Base-by-base conservation (phyloP, 345 rosid species). In the Garcia nutans region DNA sequence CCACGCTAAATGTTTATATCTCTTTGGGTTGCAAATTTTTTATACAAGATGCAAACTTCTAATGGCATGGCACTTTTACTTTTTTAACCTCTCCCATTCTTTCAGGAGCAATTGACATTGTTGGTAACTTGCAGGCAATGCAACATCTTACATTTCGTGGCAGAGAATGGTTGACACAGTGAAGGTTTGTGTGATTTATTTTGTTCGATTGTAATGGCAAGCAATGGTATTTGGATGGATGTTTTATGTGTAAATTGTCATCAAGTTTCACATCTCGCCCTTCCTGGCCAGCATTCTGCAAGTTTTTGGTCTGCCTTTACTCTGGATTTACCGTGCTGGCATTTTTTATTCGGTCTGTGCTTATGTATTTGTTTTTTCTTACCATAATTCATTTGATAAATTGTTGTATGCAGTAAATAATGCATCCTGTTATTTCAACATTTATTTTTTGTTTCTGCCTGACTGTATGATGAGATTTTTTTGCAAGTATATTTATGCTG, bases 91-190 rank as follows among this genome's bases (percentile, higher is more conserved):
- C n/a, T 31, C 60, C 61, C 41, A 37, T 64, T 41, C 22, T 52
- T 33, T 33, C 31, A 20, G 10, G 24, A 24, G 26, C 8, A 37
- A 49, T 2, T 26, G 19, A 52, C 77, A 22, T 20, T n/a, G 8
- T 41, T 56, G 65, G 55, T 54, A 49, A 55, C 56, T 78, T 81
- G 76, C 86, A 90, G 94, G 78, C 41, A 52, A 65, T 71, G 22
- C 41, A 3, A 69, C 77, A 45, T 75, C 85, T 62, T 63, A 72
- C 64, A 70, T 64, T 60, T 84, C 86, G 73, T 88, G 91, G 91
- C 86, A 86, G 76, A 82, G 73, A 74, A 90, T 90, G 91, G 92
- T 85, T 76, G 93, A 89, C 79, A 80, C 74, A 54, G 89, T 89
- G 74, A 89, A 91, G 92, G 92, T 89, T 45, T 74, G 54, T 55